phyloP scores from a whole-genome alignment of 2,329 filamentous ascomycete genomes.

The Rhinocladiella mackenziei region DNA sequence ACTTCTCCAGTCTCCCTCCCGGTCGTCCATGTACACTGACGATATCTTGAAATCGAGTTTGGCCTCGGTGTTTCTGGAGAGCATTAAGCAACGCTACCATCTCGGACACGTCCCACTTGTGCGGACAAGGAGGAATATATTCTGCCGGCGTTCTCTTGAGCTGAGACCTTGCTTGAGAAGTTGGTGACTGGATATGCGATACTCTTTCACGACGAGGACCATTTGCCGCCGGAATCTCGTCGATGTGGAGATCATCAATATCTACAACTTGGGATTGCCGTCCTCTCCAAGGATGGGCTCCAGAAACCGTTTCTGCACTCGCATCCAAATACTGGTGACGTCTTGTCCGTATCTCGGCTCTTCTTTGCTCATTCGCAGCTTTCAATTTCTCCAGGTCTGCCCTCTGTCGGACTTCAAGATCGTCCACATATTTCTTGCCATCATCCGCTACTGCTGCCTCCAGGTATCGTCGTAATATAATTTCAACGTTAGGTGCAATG shows the following conservation, averaged over 20 bases:
- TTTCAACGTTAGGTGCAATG: constrained; percentile 13
- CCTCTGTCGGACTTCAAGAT: constrained; percentile 6
- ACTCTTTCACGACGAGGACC: too few species aligned
- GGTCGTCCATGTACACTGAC: constrained; percentile 14
- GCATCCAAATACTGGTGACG: background rate
- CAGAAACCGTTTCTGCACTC: too few species aligned
- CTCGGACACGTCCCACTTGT: constrained; percentile 30
- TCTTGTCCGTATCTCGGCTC: constrained; percentile 2
- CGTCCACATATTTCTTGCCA: constrained; percentile 1
- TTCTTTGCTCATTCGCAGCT: background rate
- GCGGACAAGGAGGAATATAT: constrained; percentile 18
- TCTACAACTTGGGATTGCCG: constrained; percentile 9
- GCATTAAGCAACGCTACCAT: constrained; percentile 30
- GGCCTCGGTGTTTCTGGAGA: constrained; percentile 29
- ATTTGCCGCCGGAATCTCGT: background rate
- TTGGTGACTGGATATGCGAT: too few species aligned
- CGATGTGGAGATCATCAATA: constrained; percentile 19
- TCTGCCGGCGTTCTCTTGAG: constrained; percentile 12
- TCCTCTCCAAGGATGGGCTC: too few species aligned
- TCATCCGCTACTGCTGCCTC: background rate
- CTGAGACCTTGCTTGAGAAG: constrained; percentile 8
- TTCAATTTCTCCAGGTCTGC: constrained; percentile 2
- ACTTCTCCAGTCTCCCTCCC: constrained; percentile 9
- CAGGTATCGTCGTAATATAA: constrained; percentile 8
- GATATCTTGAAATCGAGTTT: constrained; percentile 32